Conservation (phyloP, 1,284 basidiomycete genomes). For the Heterobasidion occidentale region DNA sequence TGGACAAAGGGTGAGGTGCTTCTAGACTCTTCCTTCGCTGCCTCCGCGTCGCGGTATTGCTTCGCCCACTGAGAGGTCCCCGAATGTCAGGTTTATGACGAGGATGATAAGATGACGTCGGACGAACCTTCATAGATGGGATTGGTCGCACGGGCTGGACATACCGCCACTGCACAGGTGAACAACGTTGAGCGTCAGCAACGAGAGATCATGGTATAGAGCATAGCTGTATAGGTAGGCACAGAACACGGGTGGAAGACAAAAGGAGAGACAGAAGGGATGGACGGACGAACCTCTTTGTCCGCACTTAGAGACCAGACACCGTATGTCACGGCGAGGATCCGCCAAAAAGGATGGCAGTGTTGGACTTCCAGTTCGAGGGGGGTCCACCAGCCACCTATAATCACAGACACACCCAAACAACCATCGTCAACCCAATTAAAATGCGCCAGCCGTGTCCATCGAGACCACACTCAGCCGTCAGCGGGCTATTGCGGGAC, state of each 20-base stretch:
- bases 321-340: slow-evolving; percentile 47
- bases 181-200: neutral
- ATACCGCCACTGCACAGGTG: slow-evolving; percentile 15
- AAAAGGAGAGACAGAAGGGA: neutral
- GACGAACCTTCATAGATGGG: slow-evolving; percentile 12
- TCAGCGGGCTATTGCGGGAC: no score
- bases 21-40: slow-evolving; percentile 4
- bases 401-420: slow-evolving; percentile 8
- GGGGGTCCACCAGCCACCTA: slow-evolving; percentile 73
- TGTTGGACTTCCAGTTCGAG: slow-evolving; percentile 65
- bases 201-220: neutral
- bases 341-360: slow-evolving; percentile 49
- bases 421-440: neutral
- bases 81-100: neutral
- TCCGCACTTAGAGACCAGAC: slow-evolving; percentile 57
- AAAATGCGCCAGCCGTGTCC: no score
- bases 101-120: neutral
- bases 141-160: slow-evolving; percentile 10
- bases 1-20: neutral
- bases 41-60: slow-evolving; percentile 7
- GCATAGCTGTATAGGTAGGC: neutral
- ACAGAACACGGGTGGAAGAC: neutral
- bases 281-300: slow-evolving; percentile 41
- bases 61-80: slow-evolving; percentile 9
- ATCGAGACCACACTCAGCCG: no score